Evolutionary conservation across 257 asterid genomes (phyloP), one percentile per base, ranked within the genome.

Genomic region (Gentiana dahurica): DNA sequence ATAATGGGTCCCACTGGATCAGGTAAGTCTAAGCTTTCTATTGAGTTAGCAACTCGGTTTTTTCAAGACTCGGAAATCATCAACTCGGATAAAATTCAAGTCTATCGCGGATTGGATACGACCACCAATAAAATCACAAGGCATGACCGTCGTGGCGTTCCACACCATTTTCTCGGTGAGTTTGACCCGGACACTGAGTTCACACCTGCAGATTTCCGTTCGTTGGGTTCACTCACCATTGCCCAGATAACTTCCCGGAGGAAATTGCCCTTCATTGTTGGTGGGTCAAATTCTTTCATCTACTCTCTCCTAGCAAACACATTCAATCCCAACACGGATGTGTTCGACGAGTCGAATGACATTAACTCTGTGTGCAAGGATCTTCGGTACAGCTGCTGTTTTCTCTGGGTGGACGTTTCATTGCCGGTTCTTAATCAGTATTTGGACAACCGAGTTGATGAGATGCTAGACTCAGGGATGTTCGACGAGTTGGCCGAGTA

Each of bases 1-100:
- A 65, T 91, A 3, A 77, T 85, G 92, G 98, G 96, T 51, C 81
- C 96, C 35, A 91, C 98, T 0, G 96, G 96, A 32, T 87, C 88
- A 24, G 98, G 98, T 0, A 91, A 91, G 65, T 79, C 98, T 0
- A 85, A 81, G 59, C 94, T 85, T n/a, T 87, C 98, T 0, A 54
- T 87, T 24, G 95, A 85, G 65, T 72, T 91, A 9, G 81, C 81
- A 9, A 67, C 96, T 34, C 68, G 82, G 3, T 83, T 61, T 32
- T 91, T 83, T 58, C 76, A 83, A 0, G 13, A 68, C 2, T 72
- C 96, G 4, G 98, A 91, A 53, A 73, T 91, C 58, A 73, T 91
- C 8, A 91, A 91, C 80, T 82, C 96, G 15, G 98, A 91, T 62
- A 91, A 91, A 66, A 91, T 91, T 67, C 98, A 91, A 59, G 73